Percentiles rank a stretch among this genome's conserved stretches.
Evolutionary conservation across 1,284 basidiomycete genomes (phyloP).

Genomic region (Somion occarium): DNA sequence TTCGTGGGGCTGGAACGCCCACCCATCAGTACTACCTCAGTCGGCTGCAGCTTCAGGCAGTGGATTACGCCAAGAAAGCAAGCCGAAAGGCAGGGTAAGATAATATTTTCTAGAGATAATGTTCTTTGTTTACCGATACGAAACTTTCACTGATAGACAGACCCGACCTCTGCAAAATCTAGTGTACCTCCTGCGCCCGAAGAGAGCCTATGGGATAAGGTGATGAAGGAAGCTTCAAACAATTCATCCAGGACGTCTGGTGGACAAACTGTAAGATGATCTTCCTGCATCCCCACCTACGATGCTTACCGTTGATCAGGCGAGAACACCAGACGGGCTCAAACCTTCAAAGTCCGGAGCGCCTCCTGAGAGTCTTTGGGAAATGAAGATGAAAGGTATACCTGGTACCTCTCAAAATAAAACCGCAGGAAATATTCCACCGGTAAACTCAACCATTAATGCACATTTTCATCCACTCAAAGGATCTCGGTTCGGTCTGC

Average conservation of each 20-base stretch:
- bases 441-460: background rate
- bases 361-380: slow-evolving; percentile 12
- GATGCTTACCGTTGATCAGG: too few species aligned
- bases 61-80: background rate
- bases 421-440: background rate
- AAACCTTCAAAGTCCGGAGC: background rate
- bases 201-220: slow-evolving; percentile 2
- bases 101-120: background rate
- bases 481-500: background rate
- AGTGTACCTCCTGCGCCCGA: background rate
- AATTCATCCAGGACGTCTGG: too few species aligned
- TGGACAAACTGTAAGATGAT: too few species aligned
- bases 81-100: background rate
- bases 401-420: background rate
- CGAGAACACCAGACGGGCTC: too few species aligned
- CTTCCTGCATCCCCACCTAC: too few species aligned
- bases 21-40: background rate
- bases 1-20: background rate
- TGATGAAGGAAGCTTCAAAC: too few species aligned
- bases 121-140: too few species aligned
- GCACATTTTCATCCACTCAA: background rate
- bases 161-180: too few species aligned
- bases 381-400: slow-evolving; percentile 4
- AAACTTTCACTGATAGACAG: too few species aligned
- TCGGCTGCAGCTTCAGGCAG: background rate